Conservation (phyloP, 176 grass and related monocot genomes). For the Miscanthus lutarioriparius region DNA sequence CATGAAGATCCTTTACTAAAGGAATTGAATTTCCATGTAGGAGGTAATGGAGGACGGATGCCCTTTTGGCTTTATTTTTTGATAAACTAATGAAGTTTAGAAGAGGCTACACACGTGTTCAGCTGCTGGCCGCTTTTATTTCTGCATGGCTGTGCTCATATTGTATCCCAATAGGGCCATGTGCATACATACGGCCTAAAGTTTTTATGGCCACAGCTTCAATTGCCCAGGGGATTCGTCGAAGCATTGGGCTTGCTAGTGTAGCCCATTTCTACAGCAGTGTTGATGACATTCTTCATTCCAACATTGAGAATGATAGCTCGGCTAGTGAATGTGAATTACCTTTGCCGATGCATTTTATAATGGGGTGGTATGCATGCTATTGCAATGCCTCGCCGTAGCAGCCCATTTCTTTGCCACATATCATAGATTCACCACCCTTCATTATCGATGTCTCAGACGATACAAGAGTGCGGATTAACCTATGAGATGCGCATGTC, state of each 20-base stretch:
- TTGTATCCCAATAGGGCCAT: not conserved
- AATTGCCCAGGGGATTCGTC: too few species aligned
- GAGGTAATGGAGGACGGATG: not conserved
- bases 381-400: not conserved
- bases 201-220: too few species aligned
- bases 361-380: not conserved
- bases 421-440: not conserved
- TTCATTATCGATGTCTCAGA: not conserved
- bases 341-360: too few species aligned
- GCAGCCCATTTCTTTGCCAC: not conserved
- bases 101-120: not conserved
- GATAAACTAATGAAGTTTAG: not conserved
- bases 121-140: not conserved
- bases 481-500: not conserved
- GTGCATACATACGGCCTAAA: not conserved
- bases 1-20: not conserved
- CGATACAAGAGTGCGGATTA: not conserved
- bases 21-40: too few species aligned
- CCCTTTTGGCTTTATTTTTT: not conserved
- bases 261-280: too few species aligned
- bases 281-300: too few species aligned
- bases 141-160: not conserved
- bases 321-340: too few species aligned
- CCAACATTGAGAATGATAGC: too few species aligned
- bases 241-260: too few species aligned